Conservation (phyloP, 1,284 basidiomycete genomes). For the Cutaneotrichosporon curvatum region DNA sequence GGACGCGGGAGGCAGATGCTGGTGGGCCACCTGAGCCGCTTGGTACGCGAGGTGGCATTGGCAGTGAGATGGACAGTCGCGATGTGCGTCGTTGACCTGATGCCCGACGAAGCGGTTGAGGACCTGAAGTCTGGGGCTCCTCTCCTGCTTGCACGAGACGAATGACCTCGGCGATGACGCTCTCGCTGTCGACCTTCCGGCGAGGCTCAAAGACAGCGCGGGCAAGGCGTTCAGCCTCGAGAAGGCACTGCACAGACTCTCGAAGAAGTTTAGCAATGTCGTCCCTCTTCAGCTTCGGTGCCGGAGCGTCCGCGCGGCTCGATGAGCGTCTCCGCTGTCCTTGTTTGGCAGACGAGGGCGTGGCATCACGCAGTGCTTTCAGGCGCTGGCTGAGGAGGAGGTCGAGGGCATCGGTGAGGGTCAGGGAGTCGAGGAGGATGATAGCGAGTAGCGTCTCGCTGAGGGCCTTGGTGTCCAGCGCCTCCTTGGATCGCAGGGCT, state of each 20-base stretch:
- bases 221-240: slow-evolving; percentile 30
- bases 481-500: slow-evolving; percentile 55
- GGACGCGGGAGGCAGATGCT: slow-evolving; percentile 29
- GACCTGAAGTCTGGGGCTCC: slow-evolving; percentile 1
- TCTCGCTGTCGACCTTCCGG: slow-evolving; percentile 17
- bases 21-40: slow-evolving; percentile 23
- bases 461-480: slow-evolving; percentile 52
- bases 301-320: not conserved
- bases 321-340: slow-evolving; percentile 5
- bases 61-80: slow-evolving; percentile 40
- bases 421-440: slow-evolving; percentile 73
- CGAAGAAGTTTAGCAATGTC: slow-evolving; percentile 27
- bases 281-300: slow-evolving; percentile 20
- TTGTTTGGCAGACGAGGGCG: not conserved
- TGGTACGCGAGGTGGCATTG: slow-evolving; percentile 18
- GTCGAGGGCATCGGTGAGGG: slow-evolving; percentile 62
- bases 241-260: slow-evolving; percentile 30
- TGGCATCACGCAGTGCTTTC: slow-evolving; percentile 41
- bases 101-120: slow-evolving; percentile 1
- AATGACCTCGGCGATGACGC: slow-evolving; percentile 37
- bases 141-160: slow-evolving; percentile 39
- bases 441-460: slow-evolving; percentile 70
- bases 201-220: slow-evolving; percentile 28
- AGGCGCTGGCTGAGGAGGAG: slow-evolving; percentile 68
- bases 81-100: slow-evolving; percentile 31